A percentile compares a stretch with the other conserved stretches of the same genome.
These are phyloP conservation scores for Kokia cookei DNA, from an alignment of 441 rosid species.

Conservation along the genomic window DNA sequence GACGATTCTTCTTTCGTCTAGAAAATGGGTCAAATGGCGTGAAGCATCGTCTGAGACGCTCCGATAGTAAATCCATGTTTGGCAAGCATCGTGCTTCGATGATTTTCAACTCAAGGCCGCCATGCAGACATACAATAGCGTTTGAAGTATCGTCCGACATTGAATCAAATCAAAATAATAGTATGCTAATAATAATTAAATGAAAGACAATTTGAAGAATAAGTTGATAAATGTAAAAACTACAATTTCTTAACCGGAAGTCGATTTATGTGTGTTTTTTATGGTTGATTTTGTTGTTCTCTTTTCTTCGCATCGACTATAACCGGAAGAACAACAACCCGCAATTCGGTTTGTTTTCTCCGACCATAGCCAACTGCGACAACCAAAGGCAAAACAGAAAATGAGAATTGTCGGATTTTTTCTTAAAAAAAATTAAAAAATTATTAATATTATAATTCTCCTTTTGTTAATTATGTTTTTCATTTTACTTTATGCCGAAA, in stretches of 20 bases:
- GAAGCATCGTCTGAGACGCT: conserved; percentile 51
- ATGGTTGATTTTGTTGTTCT: neutral
- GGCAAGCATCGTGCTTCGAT: conserved; percentile 70
- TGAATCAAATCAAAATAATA: neutral
- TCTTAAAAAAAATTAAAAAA: too few relatives aligned
- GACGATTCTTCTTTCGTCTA: neutral
- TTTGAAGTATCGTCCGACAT: conserved; percentile 17
- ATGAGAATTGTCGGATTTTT: neutral
- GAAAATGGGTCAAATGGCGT: conserved; percentile 25
- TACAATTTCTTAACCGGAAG: neutral
- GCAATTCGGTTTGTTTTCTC: neutral
- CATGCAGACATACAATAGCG: conserved; percentile 40
- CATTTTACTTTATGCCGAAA: too few relatives aligned
- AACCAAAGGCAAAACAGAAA: neutral
- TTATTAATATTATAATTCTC: too few relatives aligned
- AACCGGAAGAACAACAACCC: neutral
- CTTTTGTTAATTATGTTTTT: too few relatives aligned
- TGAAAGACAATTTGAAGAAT: neutral
- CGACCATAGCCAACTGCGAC: neutral
- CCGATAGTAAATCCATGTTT: conserved; percentile 66
- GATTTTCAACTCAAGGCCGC: conserved; percentile 62
- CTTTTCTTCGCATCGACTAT: neutral
- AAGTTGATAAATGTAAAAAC: neutral
- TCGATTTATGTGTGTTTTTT: neutral
- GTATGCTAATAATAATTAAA: too few relatives aligned